Evolutionary conservation across 192 early-diverging fungal genomes (phyloP), one percentile per base, ranked within the genome.

Genomic region (Dimargaris cristalligena): DNA sequence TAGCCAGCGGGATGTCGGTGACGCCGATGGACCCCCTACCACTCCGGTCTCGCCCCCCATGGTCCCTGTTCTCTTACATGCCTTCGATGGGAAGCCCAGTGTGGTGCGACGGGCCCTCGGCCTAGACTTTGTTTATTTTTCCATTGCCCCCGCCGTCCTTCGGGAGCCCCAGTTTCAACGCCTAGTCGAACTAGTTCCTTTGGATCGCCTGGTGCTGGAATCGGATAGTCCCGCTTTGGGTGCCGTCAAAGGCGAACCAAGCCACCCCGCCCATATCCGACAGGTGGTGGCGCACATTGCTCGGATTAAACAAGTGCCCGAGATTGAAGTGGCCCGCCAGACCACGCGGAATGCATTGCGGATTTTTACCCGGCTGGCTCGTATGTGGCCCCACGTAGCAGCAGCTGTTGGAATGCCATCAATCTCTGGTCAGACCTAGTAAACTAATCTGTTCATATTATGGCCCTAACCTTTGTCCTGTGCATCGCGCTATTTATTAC

Each of bases 111-210:
- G 29, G 16, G 51, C n/a, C 22, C 51, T 52, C 2, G 51, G 14
- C n/a, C 51, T 52, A 22, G 51, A 28, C 51, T 52, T n/a, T n/a
- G n/a, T n/a, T 9, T 52, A 52, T 28, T 52, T 52, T 52, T 52
- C 51, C 23, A 29, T 52, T 2, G n/a, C 51, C 2, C 51, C 51
- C 0, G 22, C 22, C 29, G 51, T 52, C 22, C 18, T 28, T 9
- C 9, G 16, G 14, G 51, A 22, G 2, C 16, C n/a, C 29, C 22
- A 18, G 29, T 29, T 29, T 29, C 51, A 52, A 28, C 23, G 51
- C 22, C 22, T 52, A 16, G 51, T 52, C 4, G 23, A 23, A 29
- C 29, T 52, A 28, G 51, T 52, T 2, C 51, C 51, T 2, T 28
- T 52, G 22, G 22, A 52, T 28, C 51, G 51, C 3, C 26, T 52